Conservation (phyloP, 2,329 filamentous ascomycete genomes). For the Aspergillus quadrilineatus region DNA sequence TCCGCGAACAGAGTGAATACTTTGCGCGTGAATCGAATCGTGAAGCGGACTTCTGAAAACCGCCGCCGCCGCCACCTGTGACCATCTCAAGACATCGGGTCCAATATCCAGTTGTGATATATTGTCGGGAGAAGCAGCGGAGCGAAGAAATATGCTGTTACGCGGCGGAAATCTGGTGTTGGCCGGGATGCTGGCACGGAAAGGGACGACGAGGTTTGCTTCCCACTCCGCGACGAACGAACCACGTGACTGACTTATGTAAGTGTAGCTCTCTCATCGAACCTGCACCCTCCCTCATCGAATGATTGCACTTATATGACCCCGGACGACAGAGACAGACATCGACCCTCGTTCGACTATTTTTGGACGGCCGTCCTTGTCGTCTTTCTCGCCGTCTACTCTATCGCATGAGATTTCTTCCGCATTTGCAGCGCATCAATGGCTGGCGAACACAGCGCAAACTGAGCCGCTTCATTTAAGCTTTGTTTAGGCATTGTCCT, state of each 20-base stretch:
- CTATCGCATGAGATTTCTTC: neutral
- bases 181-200: conserved; percentile 19
- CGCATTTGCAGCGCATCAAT: neutral
- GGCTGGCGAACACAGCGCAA: neutral
- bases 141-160: conserved; percentile 12
- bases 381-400: neutral
- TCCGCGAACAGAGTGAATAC: conserved; percentile 22
- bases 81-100: conserved; percentile 37
- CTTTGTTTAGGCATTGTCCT: neutral
- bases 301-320: neutral
- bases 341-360: neutral
- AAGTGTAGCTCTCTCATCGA: conserved; percentile 11
- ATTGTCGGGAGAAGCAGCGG: conserved; percentile 1
- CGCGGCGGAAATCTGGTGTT: conserved; percentile 17
- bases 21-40: conserved; percentile 33
- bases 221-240: neutral
- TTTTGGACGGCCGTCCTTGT: neutral
- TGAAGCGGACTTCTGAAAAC: conserved; percentile 41
- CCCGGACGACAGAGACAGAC: neutral
- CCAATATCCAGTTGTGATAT: conserved; percentile 20
- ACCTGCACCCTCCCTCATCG: neutral
- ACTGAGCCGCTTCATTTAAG: neutral
- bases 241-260: conserved; percentile 22
- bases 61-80: conserved; percentile 35
- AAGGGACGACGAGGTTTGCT: conserved; percentile 27